Percentiles rank a stretch among this genome's conserved stretches.
Conservation (phyloP, 371 early-diverging fungal species). For the Circinella umbellata region DNA sequence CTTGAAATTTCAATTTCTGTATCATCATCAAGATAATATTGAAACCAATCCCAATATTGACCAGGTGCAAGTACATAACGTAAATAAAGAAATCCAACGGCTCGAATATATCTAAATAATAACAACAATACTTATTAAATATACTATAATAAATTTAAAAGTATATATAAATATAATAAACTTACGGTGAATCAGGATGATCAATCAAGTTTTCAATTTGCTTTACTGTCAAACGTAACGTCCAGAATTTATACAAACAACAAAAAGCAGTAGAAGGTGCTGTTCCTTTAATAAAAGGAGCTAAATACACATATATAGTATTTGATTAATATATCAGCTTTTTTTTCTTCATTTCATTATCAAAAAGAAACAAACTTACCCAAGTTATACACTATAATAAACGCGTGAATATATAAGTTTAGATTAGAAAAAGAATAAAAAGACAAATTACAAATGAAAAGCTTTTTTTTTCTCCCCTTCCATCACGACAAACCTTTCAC, state of each 20-base stretch:
- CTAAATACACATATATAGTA: slow-evolving; percentile 34
- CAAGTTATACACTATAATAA: slow-evolving; percentile 7
- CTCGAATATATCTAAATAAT: slow-evolving; percentile 75
- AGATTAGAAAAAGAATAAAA: too few relatives aligned
- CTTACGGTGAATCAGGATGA: slow-evolving; percentile 82
- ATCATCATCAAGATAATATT: slow-evolving; percentile 79
- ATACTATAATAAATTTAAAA: background rate
- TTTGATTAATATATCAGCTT: too few relatives aligned
- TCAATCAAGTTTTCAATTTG: slow-evolving; percentile 81
- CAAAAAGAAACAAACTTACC: background rate
- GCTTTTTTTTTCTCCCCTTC: background rate
- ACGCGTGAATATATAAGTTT: background rate
- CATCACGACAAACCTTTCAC: slow-evolving; percentile 33
- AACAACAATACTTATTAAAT: background rate
- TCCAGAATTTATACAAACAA: slow-evolving; percentile 88
- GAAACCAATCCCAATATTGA: slow-evolving; percentile 86
- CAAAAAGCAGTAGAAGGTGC: slow-evolving; percentile 87
- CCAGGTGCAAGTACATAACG: slow-evolving; percentile 85
- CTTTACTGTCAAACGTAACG: slow-evolving; percentile 74
- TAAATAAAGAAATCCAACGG: slow-evolving; percentile 83
- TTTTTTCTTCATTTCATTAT: too few relatives aligned
- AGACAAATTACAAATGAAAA: background rate
- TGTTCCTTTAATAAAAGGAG: slow-evolving; percentile 85
- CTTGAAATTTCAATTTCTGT: slow-evolving; percentile 72
- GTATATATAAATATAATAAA: background rate